These are phyloP conservation scores for Aegilops sharonensis DNA, from an alignment of 176 grass and related monocot species.

Conservation along the genomic window DNA sequence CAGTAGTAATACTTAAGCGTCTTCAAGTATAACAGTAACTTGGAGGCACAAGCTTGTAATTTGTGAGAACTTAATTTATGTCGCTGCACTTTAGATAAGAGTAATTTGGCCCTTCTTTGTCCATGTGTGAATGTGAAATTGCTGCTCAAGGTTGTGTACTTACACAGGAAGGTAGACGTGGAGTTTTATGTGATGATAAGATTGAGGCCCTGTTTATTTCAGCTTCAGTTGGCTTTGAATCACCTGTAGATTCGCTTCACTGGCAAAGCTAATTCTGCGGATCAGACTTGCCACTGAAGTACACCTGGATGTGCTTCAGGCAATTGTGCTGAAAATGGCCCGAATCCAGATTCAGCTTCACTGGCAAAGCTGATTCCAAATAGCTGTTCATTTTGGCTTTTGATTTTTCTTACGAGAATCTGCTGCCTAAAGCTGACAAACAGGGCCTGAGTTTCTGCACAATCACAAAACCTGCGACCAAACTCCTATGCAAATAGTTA, in stretches of 20 bases:
- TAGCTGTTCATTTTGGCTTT: no score
- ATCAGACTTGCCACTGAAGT: no score
- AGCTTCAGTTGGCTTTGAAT: no score
- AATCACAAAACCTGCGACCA: slow-evolving; percentile 9
- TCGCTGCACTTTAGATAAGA: background rate
- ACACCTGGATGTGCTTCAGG: no score
- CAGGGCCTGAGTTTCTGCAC: background rate
- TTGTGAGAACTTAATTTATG: background rate
- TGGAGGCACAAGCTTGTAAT: background rate
- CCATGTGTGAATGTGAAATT: slow-evolving; percentile 10
- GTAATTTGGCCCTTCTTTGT: slow-evolving; percentile 2
- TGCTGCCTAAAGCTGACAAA: no score
- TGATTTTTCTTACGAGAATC: no score
- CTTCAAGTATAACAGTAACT: background rate
- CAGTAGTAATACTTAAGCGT: background rate
- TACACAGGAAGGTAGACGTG: background rate
- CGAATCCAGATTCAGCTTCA: no score
- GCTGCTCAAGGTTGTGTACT: background rate
- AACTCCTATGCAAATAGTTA: background rate
- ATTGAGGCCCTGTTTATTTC: background rate
- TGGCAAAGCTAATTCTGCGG: no score
- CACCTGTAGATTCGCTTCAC: no score
- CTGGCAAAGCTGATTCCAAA: no score
- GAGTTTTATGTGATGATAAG: background rate
- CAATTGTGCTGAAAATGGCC: no score